A percentile compares a stretch with the other conserved stretches of the same genome.
Conservation (phyloP, 306 rosid genomes). For the Dalbergia oliveri region DNA sequence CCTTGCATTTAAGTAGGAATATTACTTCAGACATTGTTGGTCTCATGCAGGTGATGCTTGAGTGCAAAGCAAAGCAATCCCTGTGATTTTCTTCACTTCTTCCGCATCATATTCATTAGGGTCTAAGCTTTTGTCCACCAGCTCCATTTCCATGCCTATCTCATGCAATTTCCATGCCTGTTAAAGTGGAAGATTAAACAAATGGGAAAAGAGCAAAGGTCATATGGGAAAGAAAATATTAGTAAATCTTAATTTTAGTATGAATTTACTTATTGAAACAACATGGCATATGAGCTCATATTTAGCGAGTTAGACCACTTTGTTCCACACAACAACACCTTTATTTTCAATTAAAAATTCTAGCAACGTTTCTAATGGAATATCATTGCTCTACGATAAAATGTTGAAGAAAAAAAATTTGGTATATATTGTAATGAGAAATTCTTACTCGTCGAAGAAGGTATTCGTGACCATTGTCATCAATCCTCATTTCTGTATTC, state of each 20-base stretch:
- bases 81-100: constrained; percentile 61
- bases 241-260: too few species aligned
- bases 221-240: not conserved
- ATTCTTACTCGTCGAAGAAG: constrained; percentile 71
- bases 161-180: constrained; percentile 73
- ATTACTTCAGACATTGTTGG: constrained; percentile 77
- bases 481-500: constrained; percentile 52
- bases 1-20: constrained; percentile 60
- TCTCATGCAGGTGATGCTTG: constrained; percentile 67
- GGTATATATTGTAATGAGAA: not conserved
- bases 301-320: too few species aligned
- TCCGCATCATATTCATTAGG: constrained; percentile 58
- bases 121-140: constrained; percentile 59
- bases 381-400: too few species aligned
- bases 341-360: too few species aligned
- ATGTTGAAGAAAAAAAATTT: not conserved
- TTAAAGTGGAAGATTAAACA: not conserved
- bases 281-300: too few species aligned
- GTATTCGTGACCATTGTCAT: constrained; percentile 47
- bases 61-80: constrained; percentile 67
- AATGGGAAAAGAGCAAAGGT: not conserved
- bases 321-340: too few species aligned
- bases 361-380: too few species aligned
- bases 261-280: too few species aligned
- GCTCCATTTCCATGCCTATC: constrained; percentile 50